These are phyloP conservation scores for Termitomyces sp. DNA, from an alignment of 768 basidiomycete genomes.

Conservation along the genomic window DNA sequence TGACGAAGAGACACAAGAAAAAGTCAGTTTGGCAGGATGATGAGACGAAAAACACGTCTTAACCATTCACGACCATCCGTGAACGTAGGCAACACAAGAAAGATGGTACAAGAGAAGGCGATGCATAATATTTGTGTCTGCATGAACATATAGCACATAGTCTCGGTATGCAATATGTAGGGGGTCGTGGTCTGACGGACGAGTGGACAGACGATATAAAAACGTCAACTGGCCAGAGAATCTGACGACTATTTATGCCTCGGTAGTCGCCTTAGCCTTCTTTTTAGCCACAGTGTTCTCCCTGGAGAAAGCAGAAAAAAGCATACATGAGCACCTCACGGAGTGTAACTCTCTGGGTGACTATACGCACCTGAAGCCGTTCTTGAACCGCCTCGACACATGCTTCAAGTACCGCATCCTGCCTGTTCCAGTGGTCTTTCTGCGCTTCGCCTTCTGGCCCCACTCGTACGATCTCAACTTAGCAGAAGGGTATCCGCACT, in stretches of 20 bases:
- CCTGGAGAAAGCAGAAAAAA: neutral
- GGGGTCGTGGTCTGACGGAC: neutral
- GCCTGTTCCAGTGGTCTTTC: conserved; percentile 99
- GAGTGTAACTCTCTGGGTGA: neutral
- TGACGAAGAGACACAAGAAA: neutral
- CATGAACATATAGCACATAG: conserved; percentile 16
- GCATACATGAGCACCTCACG: neutral
- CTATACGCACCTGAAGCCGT: conserved; percentile 78
- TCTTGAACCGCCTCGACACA: conserved; percentile 96
- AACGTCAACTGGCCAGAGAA: neutral
- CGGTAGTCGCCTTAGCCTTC: conserved; percentile 13
- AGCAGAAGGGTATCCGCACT: conserved; percentile 95
- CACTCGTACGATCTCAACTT: conserved; percentile 96
- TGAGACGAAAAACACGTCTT: neutral
- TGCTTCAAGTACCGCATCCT: conserved; percentile 91
- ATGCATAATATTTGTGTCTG: conserved; percentile 14
- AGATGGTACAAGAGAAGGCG: conserved; percentile 2
- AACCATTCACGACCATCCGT: neutral
- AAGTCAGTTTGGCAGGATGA: too few species aligned
- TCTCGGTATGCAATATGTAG: conserved; percentile 12
- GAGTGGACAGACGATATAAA: neutral
- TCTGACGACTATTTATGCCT: conserved; percentile 14
- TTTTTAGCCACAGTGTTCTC: conserved; percentile 19
- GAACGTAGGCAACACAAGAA: neutral
- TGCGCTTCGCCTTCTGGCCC: conserved; percentile 98